Conservation (phyloP, 495 filamentous ascomycete genomes). For the Paragyromitra xinjiangensis region DNA sequence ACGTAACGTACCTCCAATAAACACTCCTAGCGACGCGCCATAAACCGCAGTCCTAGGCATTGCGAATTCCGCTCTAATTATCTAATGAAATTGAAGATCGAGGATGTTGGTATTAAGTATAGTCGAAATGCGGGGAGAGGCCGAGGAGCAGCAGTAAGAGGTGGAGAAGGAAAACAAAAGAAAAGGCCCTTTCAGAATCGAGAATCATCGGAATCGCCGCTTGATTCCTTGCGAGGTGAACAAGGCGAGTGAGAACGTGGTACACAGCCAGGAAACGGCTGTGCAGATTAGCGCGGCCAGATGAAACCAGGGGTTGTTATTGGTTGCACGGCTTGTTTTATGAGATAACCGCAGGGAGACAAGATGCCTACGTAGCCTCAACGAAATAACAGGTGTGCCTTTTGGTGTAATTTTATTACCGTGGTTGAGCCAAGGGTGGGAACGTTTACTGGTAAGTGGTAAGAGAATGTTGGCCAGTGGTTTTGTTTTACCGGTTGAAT, state of each 20-base stretch:
- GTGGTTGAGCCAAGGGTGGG: neutral
- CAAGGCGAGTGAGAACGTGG: slow-evolving; percentile 22
- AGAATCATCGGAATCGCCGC: slow-evolving; percentile 27
- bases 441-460: too few species aligned
- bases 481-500: too few species aligned
- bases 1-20: slow-evolving; percentile 66
- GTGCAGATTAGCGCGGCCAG: slow-evolving; percentile 18
- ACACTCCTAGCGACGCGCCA: slow-evolving; percentile 65
- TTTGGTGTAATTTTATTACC: neutral
- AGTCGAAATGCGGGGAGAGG: slow-evolving; percentile 15
- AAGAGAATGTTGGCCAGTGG: too few species aligned
- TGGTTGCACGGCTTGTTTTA: slow-evolving; percentile 2
- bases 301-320: slow-evolving; percentile 19
- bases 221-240: neutral
- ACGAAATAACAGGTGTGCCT: neutral
- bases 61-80: slow-evolving; percentile 31
- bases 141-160: slow-evolving; percentile 1
- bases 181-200: slow-evolving; percentile 25
- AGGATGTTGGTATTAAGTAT: slow-evolving; percentile 2
- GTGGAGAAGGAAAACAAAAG: slow-evolving; percentile 25
- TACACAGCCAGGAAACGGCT: slow-evolving; percentile 31
- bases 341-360: neutral
- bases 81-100: neutral
- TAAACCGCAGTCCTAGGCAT: slow-evolving; percentile 68
- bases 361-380: slow-evolving; percentile 28